Base-by-base conservation (phyloP, 768 basidiomycete species). In the Lactarius hatsudake region DNA sequence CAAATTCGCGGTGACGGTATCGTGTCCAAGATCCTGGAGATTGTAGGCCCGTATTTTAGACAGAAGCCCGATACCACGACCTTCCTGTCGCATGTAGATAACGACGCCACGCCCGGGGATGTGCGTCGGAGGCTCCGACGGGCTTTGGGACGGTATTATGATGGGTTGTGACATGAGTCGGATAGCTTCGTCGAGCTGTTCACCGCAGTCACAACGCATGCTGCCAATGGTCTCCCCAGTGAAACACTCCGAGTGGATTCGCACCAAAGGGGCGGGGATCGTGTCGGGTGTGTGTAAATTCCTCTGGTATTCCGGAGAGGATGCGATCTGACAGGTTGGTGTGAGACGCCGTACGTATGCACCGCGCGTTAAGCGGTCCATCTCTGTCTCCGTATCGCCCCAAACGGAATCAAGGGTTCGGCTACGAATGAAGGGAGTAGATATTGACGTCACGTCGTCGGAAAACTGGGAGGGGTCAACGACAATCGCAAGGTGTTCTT, bases 181-280 rank as follows among this genome's bases (percentile, higher is more conserved):
- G 68, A 98, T 87, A n/a, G 97, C 94, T 75, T 98, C 96, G 78
- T 98, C 96, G 5, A 99, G 83, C 76, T 99, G 97, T 78, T 98
- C 96, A 17, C 97, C 97, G 74, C 97, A 99, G 76, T 99, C 97
- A 75, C 97, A 99, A 38, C 97, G 90, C 91, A 97, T 95, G 81
- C 94, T 88, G 32, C 97, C 97, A 66, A 98, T 86, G 9, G 96
- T 98, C 78, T 98, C 97, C 34, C 97, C 97, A 0, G 97, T 99
- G 79, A 94, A 98, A 76, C 97, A 99, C 76, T 99, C 97, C 34
- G 94, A 97, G 78, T 99, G 97, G 60, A 99, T 94, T 45, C 97
- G 88, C 54, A 99, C 87, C 61, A 98, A 85, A 0, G 97, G 94
- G 0, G 88, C 78, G 1, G 90, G 90, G 42, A 88, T 75, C 53